A percentile compares a stretch with the other conserved stretches of the same genome.
phyloP scores from a whole-genome alignment of 768 basidiomycete genomes.

The Tubosaeta sp. region DNA sequence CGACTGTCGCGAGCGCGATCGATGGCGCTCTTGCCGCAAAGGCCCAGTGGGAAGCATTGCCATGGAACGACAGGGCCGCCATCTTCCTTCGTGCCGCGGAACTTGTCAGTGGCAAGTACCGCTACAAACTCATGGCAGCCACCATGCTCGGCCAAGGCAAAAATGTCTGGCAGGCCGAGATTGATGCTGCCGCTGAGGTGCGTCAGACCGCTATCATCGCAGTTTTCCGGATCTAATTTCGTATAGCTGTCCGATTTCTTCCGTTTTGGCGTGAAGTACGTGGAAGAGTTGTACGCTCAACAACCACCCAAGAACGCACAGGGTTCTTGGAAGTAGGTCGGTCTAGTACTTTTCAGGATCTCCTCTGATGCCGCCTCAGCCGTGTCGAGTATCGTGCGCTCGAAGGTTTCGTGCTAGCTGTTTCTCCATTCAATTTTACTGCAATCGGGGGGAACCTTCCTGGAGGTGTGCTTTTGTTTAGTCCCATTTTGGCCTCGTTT shows the following conservation, averaged over 20 bases:
- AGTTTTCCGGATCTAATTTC: conserved; percentile 5
- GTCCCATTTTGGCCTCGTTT: neutral
- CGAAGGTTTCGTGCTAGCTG: conserved; percentile 97
- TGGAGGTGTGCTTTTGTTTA: conserved; percentile 41
- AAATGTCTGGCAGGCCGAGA: conserved; percentile 99
- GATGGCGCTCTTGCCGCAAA: conserved; percentile 85
- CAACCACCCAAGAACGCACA: conserved; percentile 85
- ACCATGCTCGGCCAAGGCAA: conserved; percentile 99
- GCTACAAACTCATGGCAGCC: conserved; percentile 92
- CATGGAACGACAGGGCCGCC: conserved; percentile 95
- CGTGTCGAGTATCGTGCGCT: conserved; percentile 94
- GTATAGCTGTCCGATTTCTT: conserved; percentile 83
- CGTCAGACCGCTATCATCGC: conserved; percentile 11
- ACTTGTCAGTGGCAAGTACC: conserved; percentile 90
- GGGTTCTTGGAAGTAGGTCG: conserved; percentile 90
- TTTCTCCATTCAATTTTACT: conserved; percentile 98
- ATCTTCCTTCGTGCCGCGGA: conserved; percentile 99
- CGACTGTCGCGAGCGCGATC: conserved; percentile 73
- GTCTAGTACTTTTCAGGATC: neutral
- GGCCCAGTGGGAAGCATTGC: conserved; percentile 85
- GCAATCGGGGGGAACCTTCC: conserved; percentile 97
- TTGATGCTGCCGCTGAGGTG: conserved; percentile 97
- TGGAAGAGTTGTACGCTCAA: conserved; percentile 88
- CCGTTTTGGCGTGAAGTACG: conserved; percentile 94
- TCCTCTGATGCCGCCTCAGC: conserved; percentile 39